Conservation (phyloP, 225 moss, liverwort and hornwort species). For the Pleurozium schreberi region DNA sequence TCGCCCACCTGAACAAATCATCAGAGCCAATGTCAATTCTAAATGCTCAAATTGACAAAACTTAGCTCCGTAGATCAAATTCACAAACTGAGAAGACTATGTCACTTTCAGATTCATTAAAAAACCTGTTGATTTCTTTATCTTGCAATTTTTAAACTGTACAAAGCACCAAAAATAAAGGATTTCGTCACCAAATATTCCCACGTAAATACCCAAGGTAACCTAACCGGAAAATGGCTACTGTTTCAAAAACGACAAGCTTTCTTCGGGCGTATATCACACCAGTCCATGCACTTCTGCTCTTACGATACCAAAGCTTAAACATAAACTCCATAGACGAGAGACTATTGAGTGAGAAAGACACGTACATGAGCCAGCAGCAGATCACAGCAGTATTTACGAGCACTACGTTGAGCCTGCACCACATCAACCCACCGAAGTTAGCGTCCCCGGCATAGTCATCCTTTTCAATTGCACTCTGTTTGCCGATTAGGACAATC, state of each 20-base stretch:
- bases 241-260: neutral
- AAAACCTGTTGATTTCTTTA: neutral
- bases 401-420: constrained; percentile 51
- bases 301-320: neutral
- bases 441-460: neutral
- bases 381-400: constrained; percentile 71
- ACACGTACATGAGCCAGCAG: constrained; percentile 61
- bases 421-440: neutral
- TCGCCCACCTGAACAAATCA: constrained; percentile 59
- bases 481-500: neutral
- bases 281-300: neutral
- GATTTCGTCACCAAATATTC: neutral
- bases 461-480: neutral
- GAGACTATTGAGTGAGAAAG: neutral
- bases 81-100: neutral
- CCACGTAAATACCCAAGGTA: neutral
- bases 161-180: neutral
- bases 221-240: neutral
- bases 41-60: neutral
- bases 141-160: neutral
- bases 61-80: neutral
- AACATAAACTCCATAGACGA: neutral
- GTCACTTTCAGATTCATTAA: neutral
- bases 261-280: neutral
- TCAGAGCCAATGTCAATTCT: neutral